Evolutionary conservation across 2,329 filamentous ascomycete genomes (phyloP), one percentile per base, ranked within the genome.

Genomic region (Fusarium siculi): DNA sequence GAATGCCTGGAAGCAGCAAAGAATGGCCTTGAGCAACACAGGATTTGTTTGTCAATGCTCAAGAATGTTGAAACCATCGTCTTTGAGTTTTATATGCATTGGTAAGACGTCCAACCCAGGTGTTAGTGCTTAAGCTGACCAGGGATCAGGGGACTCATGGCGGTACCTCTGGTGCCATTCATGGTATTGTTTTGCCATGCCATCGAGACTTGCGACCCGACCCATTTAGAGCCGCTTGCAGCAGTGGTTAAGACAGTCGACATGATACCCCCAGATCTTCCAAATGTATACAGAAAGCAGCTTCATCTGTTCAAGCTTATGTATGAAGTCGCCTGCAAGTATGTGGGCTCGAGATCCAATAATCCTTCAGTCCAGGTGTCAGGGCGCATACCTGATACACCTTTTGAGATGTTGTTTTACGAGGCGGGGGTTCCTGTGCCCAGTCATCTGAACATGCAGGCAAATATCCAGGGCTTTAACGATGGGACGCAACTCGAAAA

Each of bases 181-280:
- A 59, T 66, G 7, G 63, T 66, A 1, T 39, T 66, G 5, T 67
- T 68, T 19, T 60, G 65, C 7, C 65, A 67, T 9, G 54, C 65
- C 2, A 67, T 68, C 23, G 65, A 68, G 32, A 68, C 65, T 4
- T 68, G 63, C 19, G n/a, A 53, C 9, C 40, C 30, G 5, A 15
- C 25, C 2, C 65, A 68, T 5, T 11, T 68, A 6, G 23, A 62
- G 21, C 58, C 30, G 2, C 44, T 68, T 1, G 54, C 46, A 9
- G 46, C 63, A 0, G 65, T 68, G 4, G 65, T 68, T 4, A 46
- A 68, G 18, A 68, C 47, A 9, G 25, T 59, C 1, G 19, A 68
- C 8, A 43, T 52, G 21, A 53, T 62, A 39, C 59, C 36, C 2
- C 11, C 21, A 0, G 54, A 68, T 0, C 36, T 67, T 1, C 65